These are phyloP conservation scores for Hypoxylon intermedium DNA, from an alignment of 495 filamentous ascomycete species.

Conservation along the genomic window DNA sequence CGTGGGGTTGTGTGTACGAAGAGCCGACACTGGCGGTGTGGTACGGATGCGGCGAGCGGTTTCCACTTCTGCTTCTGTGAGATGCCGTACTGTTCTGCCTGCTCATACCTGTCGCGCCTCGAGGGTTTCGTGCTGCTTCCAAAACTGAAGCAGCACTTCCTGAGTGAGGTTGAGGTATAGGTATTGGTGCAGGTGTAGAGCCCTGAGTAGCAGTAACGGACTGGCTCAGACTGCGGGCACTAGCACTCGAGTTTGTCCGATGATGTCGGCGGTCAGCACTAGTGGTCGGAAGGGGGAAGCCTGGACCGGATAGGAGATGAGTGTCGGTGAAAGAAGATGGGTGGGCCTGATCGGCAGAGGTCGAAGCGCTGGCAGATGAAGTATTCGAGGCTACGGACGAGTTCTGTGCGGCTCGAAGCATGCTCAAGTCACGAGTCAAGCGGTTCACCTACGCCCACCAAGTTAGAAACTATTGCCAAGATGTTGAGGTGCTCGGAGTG, in stretches of 20 bases:
- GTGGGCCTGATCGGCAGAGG: conserved; percentile 47
- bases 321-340: conserved; percentile 43
- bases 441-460: conserved; percentile 74
- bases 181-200: conserved; percentile 33
- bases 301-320: conserved; percentile 44
- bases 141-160: conserved; percentile 38
- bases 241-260: conserved; percentile 57
- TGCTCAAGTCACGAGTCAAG: conserved; percentile 81
- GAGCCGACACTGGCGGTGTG: conserved; percentile 34
- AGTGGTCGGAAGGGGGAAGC: conserved; percentile 49
- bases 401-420: conserved; percentile 79
- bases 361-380: conserved; percentile 68
- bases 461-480: conserved; percentile 9
- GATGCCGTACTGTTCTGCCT: conserved; percentile 56
- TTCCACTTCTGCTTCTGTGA: conserved; percentile 47
- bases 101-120: conserved; percentile 46
- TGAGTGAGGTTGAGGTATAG: conserved; percentile 39
- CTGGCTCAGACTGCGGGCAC: conserved; percentile 63
- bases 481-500: background rate
- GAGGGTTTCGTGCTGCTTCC: conserved; percentile 43
- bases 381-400: conserved; percentile 81
- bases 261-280: conserved; percentile 48
- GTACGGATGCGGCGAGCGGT: conserved; percentile 49
- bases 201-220: conserved; percentile 50
- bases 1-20: conserved; percentile 32